These are phyloP conservation scores for Apiotrichum mycotoxinovorans DNA, from an alignment of 1,284 basidiomycete species.

Conservation along the genomic window DNA sequence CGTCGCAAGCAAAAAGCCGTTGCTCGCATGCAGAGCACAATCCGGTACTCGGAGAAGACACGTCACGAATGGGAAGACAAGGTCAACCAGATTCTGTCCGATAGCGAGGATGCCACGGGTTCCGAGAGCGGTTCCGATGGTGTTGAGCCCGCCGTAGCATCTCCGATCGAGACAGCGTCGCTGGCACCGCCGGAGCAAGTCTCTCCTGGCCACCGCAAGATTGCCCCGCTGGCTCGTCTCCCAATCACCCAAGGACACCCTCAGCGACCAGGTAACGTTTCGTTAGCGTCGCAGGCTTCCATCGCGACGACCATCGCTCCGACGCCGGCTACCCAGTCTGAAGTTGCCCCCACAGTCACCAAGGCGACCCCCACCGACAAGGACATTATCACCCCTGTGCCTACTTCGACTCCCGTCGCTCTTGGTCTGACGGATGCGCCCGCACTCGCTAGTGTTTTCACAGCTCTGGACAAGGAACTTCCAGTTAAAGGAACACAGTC, in stretches of 20 bases:
- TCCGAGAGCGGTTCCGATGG: conserved; percentile 40
- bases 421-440: not conserved
- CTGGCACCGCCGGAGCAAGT: conserved; percentile 21
- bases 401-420: not conserved
- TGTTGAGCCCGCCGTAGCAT: conserved; percentile 3
- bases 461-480: not conserved
- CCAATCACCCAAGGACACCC: conserved; percentile 46
- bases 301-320: not conserved
- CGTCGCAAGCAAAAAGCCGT: conserved; percentile 91
- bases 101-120: conserved; percentile 55
- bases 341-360: not conserved
- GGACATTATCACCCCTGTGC: not conserved
- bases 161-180: not conserved
- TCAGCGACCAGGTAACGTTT: conserved; percentile 13
- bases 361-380: not conserved
- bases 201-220: conserved; percentile 38
- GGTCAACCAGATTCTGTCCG: conserved; percentile 64
- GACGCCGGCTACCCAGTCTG: not conserved
- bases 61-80: conserved; percentile 95
- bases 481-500: not conserved
- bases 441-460: not conserved
- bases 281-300: not conserved
- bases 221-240: conserved; percentile 42
- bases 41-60: conserved; percentile 94
- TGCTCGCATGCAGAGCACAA: conserved; percentile 95